Base-by-base conservation (phyloP, 2,329 filamentous ascomycete species). In the Bertia moriformis region DNA sequence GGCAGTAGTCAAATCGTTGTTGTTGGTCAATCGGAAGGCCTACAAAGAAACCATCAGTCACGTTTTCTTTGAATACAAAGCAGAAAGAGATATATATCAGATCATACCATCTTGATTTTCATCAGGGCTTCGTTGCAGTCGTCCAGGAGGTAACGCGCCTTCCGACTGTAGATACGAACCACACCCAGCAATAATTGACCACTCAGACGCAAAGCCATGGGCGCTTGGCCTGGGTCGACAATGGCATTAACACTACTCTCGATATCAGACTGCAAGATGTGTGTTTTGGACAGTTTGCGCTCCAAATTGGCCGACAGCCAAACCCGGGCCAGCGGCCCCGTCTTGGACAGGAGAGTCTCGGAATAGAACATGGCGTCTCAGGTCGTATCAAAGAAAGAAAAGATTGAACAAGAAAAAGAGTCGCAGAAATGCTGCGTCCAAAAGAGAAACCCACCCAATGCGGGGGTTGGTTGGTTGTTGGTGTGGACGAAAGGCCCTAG, bases 261-360 rank as follows among this genome's bases (percentile, higher is more conserved):
- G 49, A 98, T 83, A 63, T 94, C 93, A 43, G 88, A 89, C 56
- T 94, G 86, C 46, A 98, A 60, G 48, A 96, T 91, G 53, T 95
- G 87, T 46, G 86, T 87, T 65, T 98, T 98, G 49, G 88, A 93
- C 43, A 98, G 78, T 66, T 96, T 98, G 69, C 89, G 87, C 73
- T 96, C 91, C 47, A 96, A 71, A 62, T 96, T 98, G 66, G 91
- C 87, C 20, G 91, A 94, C 44, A 96, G 75, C 91, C 91, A 98
- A 65, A 96, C 88, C 56, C 87, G 85, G 63, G 91, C 91, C 69
- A 98, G 65, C 54, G 91, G 89, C 67, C 91, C 91, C 51, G 86
- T 94, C 78, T 94, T 94, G 59, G 88, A 87, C 51, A 98, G 75
- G 43, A 98, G 75, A 40, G 86, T 87, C 67, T 94, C 87, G 40